phyloP scores from a whole-genome alignment of 164 flowering plant species.

The Nelumbo lutea region DNA sequence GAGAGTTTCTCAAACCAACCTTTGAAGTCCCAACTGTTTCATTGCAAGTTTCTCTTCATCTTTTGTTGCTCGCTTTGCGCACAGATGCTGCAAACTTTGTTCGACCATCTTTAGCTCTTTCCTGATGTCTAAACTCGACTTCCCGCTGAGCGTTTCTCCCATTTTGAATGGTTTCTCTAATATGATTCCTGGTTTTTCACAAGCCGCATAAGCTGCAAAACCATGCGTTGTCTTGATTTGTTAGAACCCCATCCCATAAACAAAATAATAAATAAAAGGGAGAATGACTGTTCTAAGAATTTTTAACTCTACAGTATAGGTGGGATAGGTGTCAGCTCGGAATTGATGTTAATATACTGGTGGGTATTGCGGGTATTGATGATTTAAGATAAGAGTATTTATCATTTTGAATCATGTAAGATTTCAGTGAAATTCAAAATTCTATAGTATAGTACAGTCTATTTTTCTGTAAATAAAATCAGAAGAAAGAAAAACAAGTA shows the following conservation, averaged over 20 bases:
- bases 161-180: background rate
- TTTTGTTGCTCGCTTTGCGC: background rate
- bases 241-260: background rate
- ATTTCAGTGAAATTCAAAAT: too few species aligned
- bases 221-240: background rate
- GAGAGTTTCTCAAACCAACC: background rate
- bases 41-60: background rate
- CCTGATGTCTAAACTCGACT: background rate
- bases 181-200: background rate
- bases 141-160: background rate
- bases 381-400: too few species aligned
- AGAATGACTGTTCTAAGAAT: too few species aligned
- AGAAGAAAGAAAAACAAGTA: too few species aligned
- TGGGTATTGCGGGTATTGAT: too few species aligned
- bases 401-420: too few species aligned
- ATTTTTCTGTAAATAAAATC: too few species aligned
- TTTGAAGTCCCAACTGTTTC: background rate
- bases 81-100: background rate
- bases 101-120: background rate
- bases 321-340: too few species aligned
- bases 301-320: background rate
- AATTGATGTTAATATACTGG: too few species aligned
- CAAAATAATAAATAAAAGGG: background rate
- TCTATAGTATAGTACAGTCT: too few species aligned
- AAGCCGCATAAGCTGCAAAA: background rate